Conservation (phyloP, 2,329 filamentous ascomycete species). For the Curvularia spicifera region DNA sequence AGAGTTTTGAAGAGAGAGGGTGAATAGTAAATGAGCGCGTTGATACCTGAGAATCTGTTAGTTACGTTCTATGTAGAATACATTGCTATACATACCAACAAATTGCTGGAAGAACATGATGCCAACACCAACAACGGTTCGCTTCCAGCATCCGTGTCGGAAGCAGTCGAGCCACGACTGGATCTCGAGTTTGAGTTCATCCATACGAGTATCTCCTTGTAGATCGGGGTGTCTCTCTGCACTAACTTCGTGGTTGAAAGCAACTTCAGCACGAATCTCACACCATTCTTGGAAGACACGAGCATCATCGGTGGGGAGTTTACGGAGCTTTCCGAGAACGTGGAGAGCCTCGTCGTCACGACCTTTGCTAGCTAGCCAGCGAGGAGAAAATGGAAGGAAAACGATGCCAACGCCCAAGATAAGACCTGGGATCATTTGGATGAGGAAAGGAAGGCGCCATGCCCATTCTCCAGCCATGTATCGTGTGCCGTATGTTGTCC, state of each 20-base stretch:
- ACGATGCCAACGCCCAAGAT: conserved; percentile 51
- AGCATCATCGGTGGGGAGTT: conserved; percentile 56
- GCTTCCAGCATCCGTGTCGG: conserved; percentile 52
- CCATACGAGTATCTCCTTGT: conserved; percentile 38
- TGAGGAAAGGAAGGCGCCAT: conserved; percentile 56
- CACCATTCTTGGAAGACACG: conserved; percentile 61
- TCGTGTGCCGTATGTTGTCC: conserved; percentile 61
- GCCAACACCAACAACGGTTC: conserved; percentile 51
- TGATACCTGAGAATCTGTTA: conserved; percentile 24
- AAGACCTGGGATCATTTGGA: conserved; percentile 55
- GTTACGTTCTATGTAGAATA: not conserved
- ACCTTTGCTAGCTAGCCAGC: conserved; percentile 57
- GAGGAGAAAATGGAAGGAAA: conserved; percentile 62
- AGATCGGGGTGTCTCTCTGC: conserved; percentile 47
- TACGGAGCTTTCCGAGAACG: conserved; percentile 58
- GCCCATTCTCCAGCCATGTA: conserved; percentile 52
- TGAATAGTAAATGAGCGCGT: conserved; percentile 65
- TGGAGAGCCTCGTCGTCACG: conserved; percentile 57
- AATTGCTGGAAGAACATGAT: conserved; percentile 55
- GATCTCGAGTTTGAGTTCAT: conserved; percentile 54
- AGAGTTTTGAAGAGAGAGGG: conserved; percentile 66
- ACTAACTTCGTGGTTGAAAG: conserved; percentile 58
- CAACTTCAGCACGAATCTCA: conserved; percentile 61
- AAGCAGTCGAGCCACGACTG: conserved; percentile 58
- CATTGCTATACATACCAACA: conserved; percentile 39